These are phyloP conservation scores for Apiospora kogelbergensis DNA, from an alignment of 2,329 filamentous ascomycete species.

Conservation along the genomic window DNA sequence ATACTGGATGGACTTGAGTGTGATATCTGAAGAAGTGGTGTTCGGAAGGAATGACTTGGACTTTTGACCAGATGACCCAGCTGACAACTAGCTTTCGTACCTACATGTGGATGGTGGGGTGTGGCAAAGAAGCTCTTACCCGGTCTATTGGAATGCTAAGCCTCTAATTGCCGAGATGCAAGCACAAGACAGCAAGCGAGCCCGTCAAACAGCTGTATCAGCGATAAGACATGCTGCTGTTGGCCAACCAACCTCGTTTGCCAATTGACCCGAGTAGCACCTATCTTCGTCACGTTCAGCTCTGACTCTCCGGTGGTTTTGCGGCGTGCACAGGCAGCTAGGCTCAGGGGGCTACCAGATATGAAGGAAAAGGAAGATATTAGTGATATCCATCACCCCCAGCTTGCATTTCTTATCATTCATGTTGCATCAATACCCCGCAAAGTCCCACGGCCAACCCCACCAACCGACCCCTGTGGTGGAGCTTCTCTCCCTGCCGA, in stretches of 20 bases:
- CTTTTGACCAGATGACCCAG: slow-evolving; percentile 1
- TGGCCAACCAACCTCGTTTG: neutral
- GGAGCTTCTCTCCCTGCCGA: neutral
- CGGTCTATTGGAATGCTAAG: neutral
- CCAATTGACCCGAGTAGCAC: slow-evolving; percentile 3
- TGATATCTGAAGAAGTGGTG: neutral
- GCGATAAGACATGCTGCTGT: neutral
- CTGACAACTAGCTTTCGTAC: neutral
- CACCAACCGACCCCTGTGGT: neutral
- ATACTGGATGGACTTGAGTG: neutral
- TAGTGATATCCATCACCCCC: slow-evolving; percentile 1
- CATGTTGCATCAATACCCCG: neutral
- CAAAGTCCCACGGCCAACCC: neutral
- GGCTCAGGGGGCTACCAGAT: neutral
- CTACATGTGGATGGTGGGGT: slow-evolving; percentile 2
- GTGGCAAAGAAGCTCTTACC: slow-evolving; percentile 1
- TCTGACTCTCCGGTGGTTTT: neutral
- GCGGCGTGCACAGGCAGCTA: neutral
- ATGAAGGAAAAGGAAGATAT: neutral
- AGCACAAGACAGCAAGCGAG: neutral
- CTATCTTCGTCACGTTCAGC: neutral
- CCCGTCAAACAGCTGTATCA: neutral
- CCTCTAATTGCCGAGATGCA: neutral
- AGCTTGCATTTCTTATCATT: neutral
- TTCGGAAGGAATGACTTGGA: neutral